Evolutionary conservation across 345 rosid species (phyloP).

Genomic region (Citropsis articulata): DNA sequence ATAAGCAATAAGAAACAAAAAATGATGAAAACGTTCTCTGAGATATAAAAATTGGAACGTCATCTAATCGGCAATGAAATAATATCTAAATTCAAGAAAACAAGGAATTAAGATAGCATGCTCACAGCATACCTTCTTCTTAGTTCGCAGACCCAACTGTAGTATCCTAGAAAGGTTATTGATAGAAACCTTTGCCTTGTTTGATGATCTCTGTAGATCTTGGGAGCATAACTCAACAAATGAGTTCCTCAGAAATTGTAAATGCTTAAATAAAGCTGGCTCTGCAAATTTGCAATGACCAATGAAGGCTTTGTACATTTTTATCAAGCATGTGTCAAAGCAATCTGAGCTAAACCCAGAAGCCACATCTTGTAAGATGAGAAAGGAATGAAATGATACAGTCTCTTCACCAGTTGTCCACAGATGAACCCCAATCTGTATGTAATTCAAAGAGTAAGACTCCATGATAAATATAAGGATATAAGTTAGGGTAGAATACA

Average conservation of each 20-base stretch:
- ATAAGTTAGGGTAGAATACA: neutral
- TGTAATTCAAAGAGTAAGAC: slow-evolving; percentile 15
- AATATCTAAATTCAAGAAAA: slow-evolving; percentile 4
- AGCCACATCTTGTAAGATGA: slow-evolving; percentile 57
- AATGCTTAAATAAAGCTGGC: slow-evolving; percentile 39
- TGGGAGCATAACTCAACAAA: slow-evolving; percentile 72
- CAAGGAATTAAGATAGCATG: neutral
- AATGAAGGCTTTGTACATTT: slow-evolving; percentile 65
- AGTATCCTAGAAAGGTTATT: slow-evolving; percentile 71
- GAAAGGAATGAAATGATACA: slow-evolving; percentile 53
- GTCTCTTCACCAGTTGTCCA: slow-evolving; percentile 75
- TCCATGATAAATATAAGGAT: neutral
- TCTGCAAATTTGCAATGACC: slow-evolving; percentile 58
- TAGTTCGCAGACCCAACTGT: slow-evolving; percentile 60
- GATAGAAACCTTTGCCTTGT: slow-evolving; percentile 56
- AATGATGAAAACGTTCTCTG: slow-evolving; percentile 11
- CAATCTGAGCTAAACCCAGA: slow-evolving; percentile 54
- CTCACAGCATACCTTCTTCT: slow-evolving; percentile 57
- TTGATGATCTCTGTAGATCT: slow-evolving; percentile 71
- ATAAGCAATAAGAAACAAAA: slow-evolving; percentile 25
- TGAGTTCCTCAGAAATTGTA: slow-evolving; percentile 57
- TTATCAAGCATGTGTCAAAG: slow-evolving; percentile 56
- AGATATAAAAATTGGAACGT: neutral
- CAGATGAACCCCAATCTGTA: slow-evolving; percentile 67
- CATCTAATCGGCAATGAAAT: slow-evolving; percentile 9